A percentile compares a stretch with the other conserved stretches of the same genome.
These are phyloP conservation scores for Pachyrhizus erosus DNA, from an alignment of 306 rosid genomes.

Conservation along the genomic window DNA sequence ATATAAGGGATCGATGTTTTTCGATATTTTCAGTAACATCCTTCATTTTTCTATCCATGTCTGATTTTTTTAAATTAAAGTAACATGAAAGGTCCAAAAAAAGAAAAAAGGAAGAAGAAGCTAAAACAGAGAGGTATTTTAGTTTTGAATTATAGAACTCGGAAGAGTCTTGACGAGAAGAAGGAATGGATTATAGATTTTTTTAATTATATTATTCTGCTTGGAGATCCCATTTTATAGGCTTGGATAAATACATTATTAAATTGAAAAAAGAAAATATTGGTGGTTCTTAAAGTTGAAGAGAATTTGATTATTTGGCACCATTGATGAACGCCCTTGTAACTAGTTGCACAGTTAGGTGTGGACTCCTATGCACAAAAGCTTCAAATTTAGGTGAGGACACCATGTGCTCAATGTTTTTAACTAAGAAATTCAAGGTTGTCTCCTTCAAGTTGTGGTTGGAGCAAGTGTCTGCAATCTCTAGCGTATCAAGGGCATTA, in stretches of 20 bases:
- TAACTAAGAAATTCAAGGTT: slow-evolving; percentile 61
- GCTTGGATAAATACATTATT: slow-evolving; percentile 7
- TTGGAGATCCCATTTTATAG: not conserved
- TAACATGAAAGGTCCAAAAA: not conserved
- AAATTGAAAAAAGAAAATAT: not conserved
- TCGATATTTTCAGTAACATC: not conserved
- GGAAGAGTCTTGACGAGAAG: no score
- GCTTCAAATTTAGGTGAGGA: slow-evolving; percentile 59
- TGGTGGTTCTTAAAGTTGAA: not conserved
- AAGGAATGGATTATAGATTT: not conserved
- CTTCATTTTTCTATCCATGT: not conserved
- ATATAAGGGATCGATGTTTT: not conserved
- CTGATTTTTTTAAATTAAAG: not conserved
- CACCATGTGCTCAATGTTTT: slow-evolving; percentile 59
- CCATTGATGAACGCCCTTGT: slow-evolving; percentile 61
- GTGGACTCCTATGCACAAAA: slow-evolving; percentile 77
- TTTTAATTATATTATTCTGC: not conserved
- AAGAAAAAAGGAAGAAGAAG: no score
- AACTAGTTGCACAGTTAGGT: slow-evolving; percentile 65
- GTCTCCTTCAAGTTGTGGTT: slow-evolving; percentile 54
- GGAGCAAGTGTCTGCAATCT: slow-evolving; percentile 72
- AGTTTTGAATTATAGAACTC: not conserved
- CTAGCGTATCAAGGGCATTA: slow-evolving; percentile 68
- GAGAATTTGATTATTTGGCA: slow-evolving; percentile 37
- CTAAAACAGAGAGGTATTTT: not conserved